Evolutionary conservation across 2,329 filamentous ascomycete species (phyloP), one percentile per base, ranked within the genome.

Genomic region (Fusarium poae): DNA sequence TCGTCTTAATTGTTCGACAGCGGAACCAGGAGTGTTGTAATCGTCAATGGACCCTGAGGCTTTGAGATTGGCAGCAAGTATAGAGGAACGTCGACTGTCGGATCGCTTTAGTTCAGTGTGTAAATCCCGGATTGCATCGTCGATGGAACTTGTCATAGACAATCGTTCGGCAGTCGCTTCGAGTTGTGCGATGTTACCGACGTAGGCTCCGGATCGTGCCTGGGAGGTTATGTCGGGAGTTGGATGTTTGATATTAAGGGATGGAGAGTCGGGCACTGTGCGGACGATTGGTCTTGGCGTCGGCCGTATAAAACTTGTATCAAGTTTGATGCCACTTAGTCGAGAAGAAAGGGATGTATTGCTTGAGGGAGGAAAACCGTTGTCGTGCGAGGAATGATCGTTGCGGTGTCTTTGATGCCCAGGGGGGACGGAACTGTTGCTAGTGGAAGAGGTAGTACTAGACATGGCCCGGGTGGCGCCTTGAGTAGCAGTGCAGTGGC

Each of bases 91-190:
- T 65, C 87, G 84, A 75, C 89, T 92, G 75, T 92, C 91, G 75
- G 84, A 87, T 70, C 88, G 85, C 79, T 92, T 92, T 75, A 92
- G 82, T 78, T 92, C 89, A 64, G 88, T 83, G 78, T 92, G 89
- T 69, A 93, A 83, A 74, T 91, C 88, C 62, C 91, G 87, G 72
- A 94, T 94, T 71, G 92, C 91, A 81, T 92, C 88, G 73, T 91
- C 91, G 74, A 94, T 91, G 65, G 92, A 92, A 66, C 89, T 92
- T 58, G 89, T 90, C 81, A 87, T 86, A 71, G 90, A 92, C 77
- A 94, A 83, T 68, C 89, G 86, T 79, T 94, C 91, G 49, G 92
- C 92, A 13, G 89, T 90, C 69, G 91, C 89, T 79, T 95, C 92
- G 66, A 94, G 86, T 50, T 89, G 87, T 69, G 90, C 88, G 66